Evolutionary conservation across 106 monocot genomes (phyloP), one percentile per base, ranked within the genome.

Genomic region (Dendrobium nobile): DNA sequence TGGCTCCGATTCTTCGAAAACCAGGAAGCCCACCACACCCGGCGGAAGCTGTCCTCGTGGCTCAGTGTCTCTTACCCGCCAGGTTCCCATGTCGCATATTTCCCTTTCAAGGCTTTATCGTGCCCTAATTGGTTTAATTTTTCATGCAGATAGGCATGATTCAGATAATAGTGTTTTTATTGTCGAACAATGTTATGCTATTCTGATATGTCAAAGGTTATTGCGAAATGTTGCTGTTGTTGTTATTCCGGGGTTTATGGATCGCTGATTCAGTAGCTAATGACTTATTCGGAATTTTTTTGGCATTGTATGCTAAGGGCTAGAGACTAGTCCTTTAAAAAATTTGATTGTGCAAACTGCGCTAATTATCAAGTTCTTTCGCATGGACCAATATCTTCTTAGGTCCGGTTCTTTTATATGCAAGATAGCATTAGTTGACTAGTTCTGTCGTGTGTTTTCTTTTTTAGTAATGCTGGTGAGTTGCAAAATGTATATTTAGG

Each of bases 1-100:
- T 94, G 93, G 93, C 80, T 94, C 41, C 87, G 91, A n/a, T 79
- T 79, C 77, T 78, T 94, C 41, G 91, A 94, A 68, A 43, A 81
- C 37, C 77, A 77, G 5, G 59, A 24, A 33, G 54, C 47, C 31
- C 44, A 8, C 4, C 31, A 54, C 33, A 17, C 17, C 9, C 47
- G n/a, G 16, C 61, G 22, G 22, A 56, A 20, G 75, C 76, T 77
- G 0, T 18, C 55, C 1, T 47, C 67, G 1, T 85, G 82, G 79
- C 80, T 85, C 41, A 55, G 43, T 51, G 77, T 83, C 41, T 84
- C 90, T 3, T 85, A 93, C 68, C 78, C 80, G 5, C 86, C 84
- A 79, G 92, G 92, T 92, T 19, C 43, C 64, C 4, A 4, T 58
- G 42, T 31, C 54, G 37, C 72, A 24, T 67, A 5, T 24, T 41